Evolutionary conservation across 2,329 filamentous ascomycete genomes (phyloP).

Genomic region (Nothopassalora personata): DNA sequence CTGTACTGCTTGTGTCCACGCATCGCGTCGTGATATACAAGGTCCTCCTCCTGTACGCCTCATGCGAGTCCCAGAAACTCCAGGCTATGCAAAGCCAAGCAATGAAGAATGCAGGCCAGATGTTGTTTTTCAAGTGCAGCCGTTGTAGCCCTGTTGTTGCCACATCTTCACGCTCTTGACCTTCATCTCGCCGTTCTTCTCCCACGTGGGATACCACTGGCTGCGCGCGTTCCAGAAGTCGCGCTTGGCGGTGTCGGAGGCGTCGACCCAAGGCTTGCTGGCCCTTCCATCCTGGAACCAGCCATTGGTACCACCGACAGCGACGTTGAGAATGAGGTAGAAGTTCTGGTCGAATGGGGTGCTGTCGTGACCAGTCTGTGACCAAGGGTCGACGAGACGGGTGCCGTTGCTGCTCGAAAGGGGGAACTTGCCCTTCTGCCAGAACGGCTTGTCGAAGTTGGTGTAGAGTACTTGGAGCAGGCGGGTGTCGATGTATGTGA

Average conservation of each 20-base stretch:
- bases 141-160: conserved; percentile 47
- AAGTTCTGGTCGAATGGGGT: conserved; percentile 41
- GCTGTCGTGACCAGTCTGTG: conserved; percentile 31
- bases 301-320: conserved; percentile 46
- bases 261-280: conserved; percentile 75
- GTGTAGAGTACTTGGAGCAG: conserved; percentile 76
- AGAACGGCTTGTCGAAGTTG: conserved; percentile 42
- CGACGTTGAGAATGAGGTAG: conserved; percentile 39
- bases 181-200: conserved; percentile 36
- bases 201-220: conserved; percentile 36
- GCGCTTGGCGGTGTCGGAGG: conserved; percentile 58
- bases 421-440: conserved; percentile 36
- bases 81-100: not conserved
- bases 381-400: conserved; percentile 35
- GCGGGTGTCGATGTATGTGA: conserved; percentile 77
- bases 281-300: conserved; percentile 72
- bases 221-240: conserved; percentile 65
- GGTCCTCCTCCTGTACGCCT: not conserved
- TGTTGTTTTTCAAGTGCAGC: conserved; percentile 29
- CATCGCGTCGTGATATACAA: not conserved
- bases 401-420: conserved; percentile 33
- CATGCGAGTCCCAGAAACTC: not conserved
- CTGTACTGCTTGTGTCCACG: not conserved
- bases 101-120: not conserved
- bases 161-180: conserved; percentile 42